These are phyloP conservation scores for Immersiporthe knoxdaviesiana DNA, from an alignment of 2,329 filamentous ascomycete genomes.

Conservation along the genomic window DNA sequence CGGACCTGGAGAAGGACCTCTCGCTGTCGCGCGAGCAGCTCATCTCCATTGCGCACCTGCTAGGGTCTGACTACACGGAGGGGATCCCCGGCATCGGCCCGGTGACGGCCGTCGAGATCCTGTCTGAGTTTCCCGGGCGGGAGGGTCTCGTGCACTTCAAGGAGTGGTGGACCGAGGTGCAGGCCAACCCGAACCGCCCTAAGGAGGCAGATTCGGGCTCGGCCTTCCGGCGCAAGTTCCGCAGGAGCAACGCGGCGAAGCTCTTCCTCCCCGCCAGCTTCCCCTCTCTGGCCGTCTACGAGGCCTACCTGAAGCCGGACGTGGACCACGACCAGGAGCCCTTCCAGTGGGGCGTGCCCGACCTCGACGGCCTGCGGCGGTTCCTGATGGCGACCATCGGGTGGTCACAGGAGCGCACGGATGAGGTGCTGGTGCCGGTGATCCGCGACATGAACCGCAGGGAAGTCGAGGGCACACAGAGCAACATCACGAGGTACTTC, in stretches of 20 bases:
- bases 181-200: conserved; percentile 63
- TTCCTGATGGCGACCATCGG: conserved; percentile 93
- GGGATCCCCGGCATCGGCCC: conserved; percentile 89
- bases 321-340: conserved; percentile 77
- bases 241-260: conserved; percentile 76
- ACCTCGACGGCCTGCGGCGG: conserved; percentile 79
- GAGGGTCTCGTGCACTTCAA: conserved; percentile 73
- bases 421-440: conserved; percentile 94
- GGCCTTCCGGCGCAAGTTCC: conserved; percentile 83
- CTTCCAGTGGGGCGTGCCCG: conserved; percentile 96
- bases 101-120: conserved; percentile 90
- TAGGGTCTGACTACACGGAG: conserved; percentile 94
- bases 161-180: conserved; percentile 85
- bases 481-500: conserved; percentile 94
- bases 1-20: conserved; percentile 86
- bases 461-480: conserved; percentile 87
- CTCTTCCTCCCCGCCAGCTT: conserved; percentile 83
- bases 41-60: conserved; percentile 85
- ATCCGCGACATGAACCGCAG: conserved; percentile 93
- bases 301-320: conserved; percentile 84
- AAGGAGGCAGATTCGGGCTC: conserved; percentile 64
- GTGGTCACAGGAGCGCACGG: conserved; percentile 88
- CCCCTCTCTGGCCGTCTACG: conserved; percentile 75
- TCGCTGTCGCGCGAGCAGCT: conserved; percentile 84
- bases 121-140: conserved; percentile 78